phyloP scores from a whole-genome alignment of 2,329 filamentous ascomycete species.

The Claviceps capensis region DNA sequence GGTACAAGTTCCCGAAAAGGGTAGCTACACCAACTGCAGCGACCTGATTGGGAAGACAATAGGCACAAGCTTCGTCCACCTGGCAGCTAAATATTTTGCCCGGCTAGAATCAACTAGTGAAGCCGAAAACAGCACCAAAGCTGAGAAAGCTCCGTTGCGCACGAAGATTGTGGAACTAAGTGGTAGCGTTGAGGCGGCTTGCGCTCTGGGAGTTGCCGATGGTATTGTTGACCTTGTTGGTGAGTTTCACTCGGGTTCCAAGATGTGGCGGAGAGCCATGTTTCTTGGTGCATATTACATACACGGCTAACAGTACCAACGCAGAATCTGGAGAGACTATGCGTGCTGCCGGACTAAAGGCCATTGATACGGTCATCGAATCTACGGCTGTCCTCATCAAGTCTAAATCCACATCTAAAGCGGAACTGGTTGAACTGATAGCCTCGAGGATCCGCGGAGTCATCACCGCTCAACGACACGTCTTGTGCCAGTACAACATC shows the following conservation, averaged over 20 bases:
- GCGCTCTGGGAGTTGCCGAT: constrained; percentile 87
- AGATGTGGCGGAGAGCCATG: too few relatives aligned
- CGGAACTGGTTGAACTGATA: constrained; percentile 70
- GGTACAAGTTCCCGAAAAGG: constrained; percentile 90
- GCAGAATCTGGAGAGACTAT: constrained; percentile 95
- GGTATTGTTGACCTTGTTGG: constrained; percentile 96
- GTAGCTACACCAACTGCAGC: constrained; percentile 51
- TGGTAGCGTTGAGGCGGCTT: constrained; percentile 93
- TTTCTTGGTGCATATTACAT: not conserved
- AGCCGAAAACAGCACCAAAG: constrained; percentile 23
- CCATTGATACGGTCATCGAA: constrained; percentile 85
- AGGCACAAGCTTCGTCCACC: constrained; percentile 84
- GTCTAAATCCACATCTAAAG: constrained; percentile 70
- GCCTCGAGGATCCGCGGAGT: constrained; percentile 79
- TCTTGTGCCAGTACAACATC: constrained; percentile 95
- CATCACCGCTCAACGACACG: constrained; percentile 86
- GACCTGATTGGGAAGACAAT: constrained; percentile 87
- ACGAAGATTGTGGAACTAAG: constrained; percentile 92
- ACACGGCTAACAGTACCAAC: constrained; percentile 7
- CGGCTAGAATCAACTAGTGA: constrained; percentile 48
- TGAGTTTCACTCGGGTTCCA: constrained; percentile 31
- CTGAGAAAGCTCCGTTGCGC: constrained; percentile 41
- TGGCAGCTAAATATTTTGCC: constrained; percentile 74
- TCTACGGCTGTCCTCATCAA: constrained; percentile 85
- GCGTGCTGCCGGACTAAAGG: constrained; percentile 84